These are phyloP conservation scores for Wallacemonas rigidus DNA, from an alignment of 208 protist species.

Conservation along the genomic window DNA sequence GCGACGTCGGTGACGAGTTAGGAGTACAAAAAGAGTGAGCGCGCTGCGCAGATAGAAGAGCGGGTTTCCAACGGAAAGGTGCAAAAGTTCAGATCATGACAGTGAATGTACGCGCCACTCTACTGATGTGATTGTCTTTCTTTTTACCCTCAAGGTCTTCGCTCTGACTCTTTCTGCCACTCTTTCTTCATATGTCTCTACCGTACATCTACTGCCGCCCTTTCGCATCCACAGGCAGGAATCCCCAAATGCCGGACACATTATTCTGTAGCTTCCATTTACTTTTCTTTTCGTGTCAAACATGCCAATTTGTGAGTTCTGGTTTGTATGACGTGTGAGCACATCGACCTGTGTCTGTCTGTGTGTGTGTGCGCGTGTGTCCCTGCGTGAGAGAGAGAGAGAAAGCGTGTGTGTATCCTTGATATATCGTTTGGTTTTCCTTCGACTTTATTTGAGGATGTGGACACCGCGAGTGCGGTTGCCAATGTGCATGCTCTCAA, in stretches of 20 bases:
- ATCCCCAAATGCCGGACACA: not conserved
- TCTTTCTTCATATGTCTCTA: too few species aligned
- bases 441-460: not conserved
- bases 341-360: not conserved
- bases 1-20: not conserved
- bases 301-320: not conserved
- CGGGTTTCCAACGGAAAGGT: too few species aligned
- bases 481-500: not conserved
- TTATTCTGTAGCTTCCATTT: not conserved
- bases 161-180: too few species aligned
- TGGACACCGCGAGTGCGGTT: not conserved
- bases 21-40: not conserved
- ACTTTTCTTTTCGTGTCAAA: not conserved
- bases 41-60: too few species aligned
- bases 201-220: too few species aligned
- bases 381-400: too few species aligned
- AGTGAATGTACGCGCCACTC: too few species aligned
- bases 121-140: too few species aligned
- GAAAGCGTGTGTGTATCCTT: not conserved
- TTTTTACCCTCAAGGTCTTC: too few species aligned
- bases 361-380: slow-evolving; percentile 3
- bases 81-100: too few species aligned
- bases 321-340: too few species aligned
- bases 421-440: not conserved
- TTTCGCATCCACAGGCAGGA: too few species aligned